These are phyloP conservation scores for Triangularia verruculosa DNA, from an alignment of 2,329 filamentous ascomycete species.

Conservation along the genomic window DNA sequence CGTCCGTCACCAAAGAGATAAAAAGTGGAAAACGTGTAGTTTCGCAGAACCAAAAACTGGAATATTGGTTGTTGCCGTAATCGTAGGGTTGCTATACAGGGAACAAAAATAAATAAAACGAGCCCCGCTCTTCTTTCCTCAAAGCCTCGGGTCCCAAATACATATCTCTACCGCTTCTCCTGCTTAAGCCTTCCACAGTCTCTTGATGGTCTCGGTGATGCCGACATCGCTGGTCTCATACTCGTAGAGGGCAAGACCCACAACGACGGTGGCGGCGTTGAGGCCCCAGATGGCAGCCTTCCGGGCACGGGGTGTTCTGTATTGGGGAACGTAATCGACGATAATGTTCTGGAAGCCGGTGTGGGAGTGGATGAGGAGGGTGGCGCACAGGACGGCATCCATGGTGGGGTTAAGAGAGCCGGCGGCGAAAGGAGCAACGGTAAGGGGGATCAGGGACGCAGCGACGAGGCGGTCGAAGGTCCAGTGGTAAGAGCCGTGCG, in stretches of 20 bases:
- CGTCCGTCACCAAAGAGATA: constrained; percentile 7
- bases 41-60: constrained; percentile 9
- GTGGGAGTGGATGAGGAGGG: constrained; percentile 88
- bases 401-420: constrained; percentile 85
- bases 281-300: constrained; percentile 73
- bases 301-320: constrained; percentile 64
- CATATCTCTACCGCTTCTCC: neutral
- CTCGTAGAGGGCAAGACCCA: constrained; percentile 89
- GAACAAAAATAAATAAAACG: constrained; percentile 4
- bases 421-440: constrained; percentile 85
- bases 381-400: constrained; percentile 80
- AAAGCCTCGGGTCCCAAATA: neutral
- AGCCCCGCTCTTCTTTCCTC: constrained; percentile 4
- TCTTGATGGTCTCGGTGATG: constrained; percentile 82
- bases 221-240: constrained; percentile 99
- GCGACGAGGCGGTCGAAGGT: constrained; percentile 87
- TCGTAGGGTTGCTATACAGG: constrained; percentile 13
- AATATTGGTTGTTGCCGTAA: constrained; percentile 16
- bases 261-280: constrained; percentile 72
- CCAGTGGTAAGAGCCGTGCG: constrained; percentile 98
- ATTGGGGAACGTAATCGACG: constrained; percentile 83
- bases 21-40: constrained; percentile 15
- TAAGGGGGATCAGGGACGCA: constrained; percentile 78
- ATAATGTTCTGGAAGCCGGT: constrained; percentile 90
- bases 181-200: constrained; percentile 77